phyloP scores from a whole-genome alignment of 257 asterid species.

The Ligustrum vulgare region DNA sequence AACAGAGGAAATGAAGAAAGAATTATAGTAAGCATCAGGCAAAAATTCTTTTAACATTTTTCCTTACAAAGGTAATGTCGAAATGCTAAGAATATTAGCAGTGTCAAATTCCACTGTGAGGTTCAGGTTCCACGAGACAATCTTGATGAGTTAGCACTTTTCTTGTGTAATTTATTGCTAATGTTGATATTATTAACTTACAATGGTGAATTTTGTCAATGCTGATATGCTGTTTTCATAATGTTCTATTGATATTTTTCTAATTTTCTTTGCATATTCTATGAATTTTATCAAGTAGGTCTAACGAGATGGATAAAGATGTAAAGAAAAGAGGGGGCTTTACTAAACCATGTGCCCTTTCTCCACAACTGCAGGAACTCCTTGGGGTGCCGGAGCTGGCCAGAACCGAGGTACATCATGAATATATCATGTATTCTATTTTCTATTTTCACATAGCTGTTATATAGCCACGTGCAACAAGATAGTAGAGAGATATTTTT shows the following conservation, averaged over 20 bases:
- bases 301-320: conserved; percentile 21
- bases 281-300: conserved; percentile 21
- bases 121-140: neutral
- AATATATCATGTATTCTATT: neutral
- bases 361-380: conserved; percentile 48
- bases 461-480: neutral
- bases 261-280: neutral
- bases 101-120: neutral
- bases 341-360: conserved; percentile 42
- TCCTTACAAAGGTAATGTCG: neutral
- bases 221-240: neutral
- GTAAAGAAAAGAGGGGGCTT: conserved; percentile 42
- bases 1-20: neutral
- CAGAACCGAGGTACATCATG: conserved; percentile 41
- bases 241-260: neutral
- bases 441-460: conserved; percentile 2
- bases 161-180: neutral
- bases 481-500: neutral
- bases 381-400: conserved; percentile 47
- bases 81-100: neutral
- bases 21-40: neutral
- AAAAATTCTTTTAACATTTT: neutral
- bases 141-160: neutral
- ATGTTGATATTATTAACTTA: neutral
- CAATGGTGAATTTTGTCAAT: neutral